A percentile compares a stretch with the other conserved stretches of the same genome.
Evolutionary conservation across 345 rosid species (phyloP).

Genomic region (Eucalyptus curtisii): DNA sequence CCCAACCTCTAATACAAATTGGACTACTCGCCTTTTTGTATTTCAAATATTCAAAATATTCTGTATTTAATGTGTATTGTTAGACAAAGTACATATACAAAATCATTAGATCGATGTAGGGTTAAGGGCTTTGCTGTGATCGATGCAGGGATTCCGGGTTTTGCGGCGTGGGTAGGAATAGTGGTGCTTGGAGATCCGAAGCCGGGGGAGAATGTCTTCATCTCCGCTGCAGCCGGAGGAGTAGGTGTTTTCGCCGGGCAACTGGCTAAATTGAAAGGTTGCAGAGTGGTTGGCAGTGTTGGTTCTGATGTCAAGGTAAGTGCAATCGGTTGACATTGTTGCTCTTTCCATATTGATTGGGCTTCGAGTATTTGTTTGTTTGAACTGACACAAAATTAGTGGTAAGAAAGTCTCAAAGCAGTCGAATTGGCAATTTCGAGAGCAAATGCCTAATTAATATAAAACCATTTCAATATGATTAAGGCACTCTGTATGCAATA

Average conservation of each 20-base stretch:
- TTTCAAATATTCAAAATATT: neutral
- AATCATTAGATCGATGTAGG: neutral
- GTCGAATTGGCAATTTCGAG: neutral
- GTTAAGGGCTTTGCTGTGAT: neutral
- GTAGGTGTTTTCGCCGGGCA: slow-evolving; percentile 32
- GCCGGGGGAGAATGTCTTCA: slow-evolving; percentile 14
- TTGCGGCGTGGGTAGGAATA: slow-evolving; percentile 32
- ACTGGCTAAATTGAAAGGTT: slow-evolving; percentile 28
- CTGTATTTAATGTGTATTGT: neutral
- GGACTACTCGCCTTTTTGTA: neutral
- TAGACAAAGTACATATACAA: neutral
- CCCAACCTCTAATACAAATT: neutral
- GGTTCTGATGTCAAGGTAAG: slow-evolving; percentile 27
- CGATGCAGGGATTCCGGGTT: slow-evolving; percentile 19
- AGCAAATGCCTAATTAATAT: neutral
- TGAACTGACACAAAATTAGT: neutral
- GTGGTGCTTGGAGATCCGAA: slow-evolving; percentile 15
- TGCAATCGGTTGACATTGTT: neutral
- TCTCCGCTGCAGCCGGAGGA: slow-evolving; percentile 38
- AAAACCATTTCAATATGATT: neutral
- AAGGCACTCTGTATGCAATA: neutral
- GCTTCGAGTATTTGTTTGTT: neutral
- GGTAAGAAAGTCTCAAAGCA: neutral
- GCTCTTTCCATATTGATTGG: neutral
- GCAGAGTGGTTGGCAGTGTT: slow-evolving; percentile 24